Conservation (phyloP, 2,329 filamentous ascomycete genomes). For the Byssothecium circinans region DNA sequence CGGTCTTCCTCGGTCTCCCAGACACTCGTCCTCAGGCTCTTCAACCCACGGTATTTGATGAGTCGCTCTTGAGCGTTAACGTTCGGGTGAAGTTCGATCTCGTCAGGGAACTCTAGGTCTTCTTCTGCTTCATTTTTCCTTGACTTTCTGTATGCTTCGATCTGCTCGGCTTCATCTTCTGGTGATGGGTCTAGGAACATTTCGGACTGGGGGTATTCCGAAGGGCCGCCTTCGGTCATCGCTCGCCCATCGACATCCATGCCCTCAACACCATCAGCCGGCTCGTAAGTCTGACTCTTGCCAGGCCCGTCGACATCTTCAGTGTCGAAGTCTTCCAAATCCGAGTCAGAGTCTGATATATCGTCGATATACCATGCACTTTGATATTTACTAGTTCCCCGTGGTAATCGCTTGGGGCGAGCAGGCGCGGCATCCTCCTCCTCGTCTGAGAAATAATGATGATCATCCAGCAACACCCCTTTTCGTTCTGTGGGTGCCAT, state of each 20-base stretch:
- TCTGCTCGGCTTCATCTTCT: constrained; percentile 79
- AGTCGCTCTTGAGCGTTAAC: constrained; percentile 84
- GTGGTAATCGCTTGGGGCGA: constrained; percentile 74
- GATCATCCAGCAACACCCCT: constrained; percentile 91
- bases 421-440: constrained; percentile 63
- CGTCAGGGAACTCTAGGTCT: constrained; percentile 93
- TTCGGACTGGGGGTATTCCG: constrained; percentile 92
- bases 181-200: constrained; percentile 80
- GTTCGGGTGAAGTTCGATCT: constrained; percentile 90
- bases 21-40: constrained; percentile 81
- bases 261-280: constrained; percentile 82
- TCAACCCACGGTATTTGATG: constrained; percentile 84
- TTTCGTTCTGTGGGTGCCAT: constrained; percentile 60
- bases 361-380: constrained; percentile 89
- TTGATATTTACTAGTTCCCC: constrained; percentile 92
- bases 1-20: constrained; percentile 91
- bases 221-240: constrained; percentile 75
- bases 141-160: constrained; percentile 77
- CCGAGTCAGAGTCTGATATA: constrained; percentile 81
- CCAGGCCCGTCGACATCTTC: constrained; percentile 60
- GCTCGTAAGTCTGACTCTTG: constrained; percentile 59
- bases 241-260: constrained; percentile 53
- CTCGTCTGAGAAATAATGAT: constrained; percentile 96
- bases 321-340: constrained; percentile 65
- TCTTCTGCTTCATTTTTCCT: constrained; percentile 82